Percentiles rank a stretch among this genome's conserved stretches.
Evolutionary conservation across 2,329 filamentous ascomycete genomes (phyloP).

Genomic region (Pseudocercospora cruenta): DNA sequence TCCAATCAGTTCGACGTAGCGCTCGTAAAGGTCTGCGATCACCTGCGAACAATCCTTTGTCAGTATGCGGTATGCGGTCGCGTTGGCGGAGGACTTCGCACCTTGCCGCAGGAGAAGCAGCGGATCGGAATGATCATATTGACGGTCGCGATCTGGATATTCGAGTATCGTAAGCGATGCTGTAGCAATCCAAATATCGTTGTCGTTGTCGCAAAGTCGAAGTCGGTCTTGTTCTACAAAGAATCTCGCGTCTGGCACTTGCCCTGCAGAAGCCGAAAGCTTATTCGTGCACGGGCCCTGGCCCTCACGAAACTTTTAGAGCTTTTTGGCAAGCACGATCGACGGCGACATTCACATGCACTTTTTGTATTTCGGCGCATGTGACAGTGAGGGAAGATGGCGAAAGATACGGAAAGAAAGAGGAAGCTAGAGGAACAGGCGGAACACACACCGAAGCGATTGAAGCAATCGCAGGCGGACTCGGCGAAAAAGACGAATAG

Average conservation of each 20-base stretch:
- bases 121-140: constrained; percentile 98
- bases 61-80: constrained; percentile 3
- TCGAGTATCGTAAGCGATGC: neutral
- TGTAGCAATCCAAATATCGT: neutral
- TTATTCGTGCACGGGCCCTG: constrained; percentile 14
- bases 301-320: constrained; percentile 20
- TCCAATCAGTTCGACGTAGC: constrained; percentile 86
- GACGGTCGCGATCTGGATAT: constrained; percentile 26
- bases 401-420: constrained; percentile 26
- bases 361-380: neutral
- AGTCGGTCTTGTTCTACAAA: constrained; percentile 8
- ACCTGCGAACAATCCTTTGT: constrained; percentile 62
- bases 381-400: constrained; percentile 16
- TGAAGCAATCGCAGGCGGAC: constrained; percentile 24
- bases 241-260: constrained; percentile 5
- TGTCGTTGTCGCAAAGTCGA: constrained; percentile 14
- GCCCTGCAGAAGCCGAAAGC: constrained; percentile 8
- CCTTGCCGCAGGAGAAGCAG: constrained; percentile 99
- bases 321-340: constrained; percentile 14
- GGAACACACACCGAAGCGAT: constrained; percentile 25
- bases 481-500: constrained; percentile 19
- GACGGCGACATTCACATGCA: neutral
- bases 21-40: constrained; percentile 95
- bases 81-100: constrained; percentile 46
- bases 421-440: constrained; percentile 28